Conservation (phyloP, 306 rosid genomes). For the Macrotyloma uniflorum region DNA sequence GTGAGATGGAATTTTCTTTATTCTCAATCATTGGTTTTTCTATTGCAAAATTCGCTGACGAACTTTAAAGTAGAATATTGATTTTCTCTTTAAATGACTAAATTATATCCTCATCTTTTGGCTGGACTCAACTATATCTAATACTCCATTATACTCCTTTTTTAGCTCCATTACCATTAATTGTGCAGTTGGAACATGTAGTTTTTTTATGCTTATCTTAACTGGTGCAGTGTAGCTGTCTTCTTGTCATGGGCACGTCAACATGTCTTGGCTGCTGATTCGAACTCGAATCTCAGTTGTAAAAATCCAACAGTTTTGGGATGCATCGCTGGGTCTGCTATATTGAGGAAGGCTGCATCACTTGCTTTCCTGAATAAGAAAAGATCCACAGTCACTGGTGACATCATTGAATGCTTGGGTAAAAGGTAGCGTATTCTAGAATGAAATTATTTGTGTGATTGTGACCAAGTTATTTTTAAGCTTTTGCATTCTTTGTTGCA, state of each 20-base stretch:
- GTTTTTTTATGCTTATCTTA: not conserved
- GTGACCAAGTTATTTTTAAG: not conserved
- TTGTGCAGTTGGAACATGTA: not conserved
- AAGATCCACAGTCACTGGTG: constrained; percentile 87
- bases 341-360: constrained; percentile 90
- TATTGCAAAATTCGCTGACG: not conserved
- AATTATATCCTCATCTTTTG: not conserved
- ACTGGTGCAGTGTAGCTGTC: constrained; percentile 21
- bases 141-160: not conserved
- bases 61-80: not conserved
- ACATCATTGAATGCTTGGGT: constrained; percentile 88
- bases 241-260: constrained; percentile 20
- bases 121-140: not conserved
- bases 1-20: not conserved
- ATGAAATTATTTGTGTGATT: not conserved
- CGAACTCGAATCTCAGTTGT: constrained; percentile 36
- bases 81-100: not conserved
- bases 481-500: constrained; percentile 6
- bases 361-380: constrained; percentile 77
- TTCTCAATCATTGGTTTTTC: not conserved
- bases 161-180: not conserved
- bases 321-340: constrained; percentile 81
- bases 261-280: not conserved
- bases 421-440: constrained; percentile 58
- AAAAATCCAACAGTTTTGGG: constrained; percentile 79